Conservation (phyloP, 345 rosid species). For the Erucastrum elatum region DNA sequence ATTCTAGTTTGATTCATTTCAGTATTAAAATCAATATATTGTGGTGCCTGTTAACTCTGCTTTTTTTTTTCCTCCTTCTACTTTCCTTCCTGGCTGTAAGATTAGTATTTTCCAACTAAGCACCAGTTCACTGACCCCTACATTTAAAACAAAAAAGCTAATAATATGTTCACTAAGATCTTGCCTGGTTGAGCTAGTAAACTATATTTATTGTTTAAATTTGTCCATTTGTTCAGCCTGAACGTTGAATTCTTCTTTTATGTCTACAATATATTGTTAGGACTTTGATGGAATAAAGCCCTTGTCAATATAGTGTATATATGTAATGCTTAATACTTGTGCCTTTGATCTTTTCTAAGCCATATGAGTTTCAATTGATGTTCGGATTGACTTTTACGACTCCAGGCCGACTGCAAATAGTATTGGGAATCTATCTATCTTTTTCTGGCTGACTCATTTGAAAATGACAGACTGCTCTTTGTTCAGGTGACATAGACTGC, state of each 20-base stretch:
- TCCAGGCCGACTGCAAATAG: constrained; percentile 26
- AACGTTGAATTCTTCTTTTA: too few relatives aligned
- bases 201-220: background rate
- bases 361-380: constrained; percentile 11
- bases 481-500: constrained; percentile 33
- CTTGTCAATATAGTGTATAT: background rate
- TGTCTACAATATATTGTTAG: background rate
- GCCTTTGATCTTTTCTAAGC: constrained; percentile 2
- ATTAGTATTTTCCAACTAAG: constrained; percentile 27
- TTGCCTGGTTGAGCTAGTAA: background rate
- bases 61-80: constrained; percentile 37
- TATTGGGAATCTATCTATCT: constrained; percentile 21
- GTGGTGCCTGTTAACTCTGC: constrained; percentile 42
- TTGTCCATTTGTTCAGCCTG: too few relatives aligned
- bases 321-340: background rate
- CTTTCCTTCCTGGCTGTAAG: constrained; percentile 27
- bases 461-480: constrained; percentile 40
- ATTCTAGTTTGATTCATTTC: constrained; percentile 34
- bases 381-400: constrained; percentile 11
- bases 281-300: background rate
- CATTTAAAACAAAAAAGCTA: constrained; percentile 8
- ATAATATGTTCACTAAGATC: background rate
- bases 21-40: constrained; percentile 29
- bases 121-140: constrained; percentile 23
- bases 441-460: constrained; percentile 35